phyloP scores from a whole-genome alignment of 1,284 basidiomycete genomes.

The Golubevia sp. region DNA sequence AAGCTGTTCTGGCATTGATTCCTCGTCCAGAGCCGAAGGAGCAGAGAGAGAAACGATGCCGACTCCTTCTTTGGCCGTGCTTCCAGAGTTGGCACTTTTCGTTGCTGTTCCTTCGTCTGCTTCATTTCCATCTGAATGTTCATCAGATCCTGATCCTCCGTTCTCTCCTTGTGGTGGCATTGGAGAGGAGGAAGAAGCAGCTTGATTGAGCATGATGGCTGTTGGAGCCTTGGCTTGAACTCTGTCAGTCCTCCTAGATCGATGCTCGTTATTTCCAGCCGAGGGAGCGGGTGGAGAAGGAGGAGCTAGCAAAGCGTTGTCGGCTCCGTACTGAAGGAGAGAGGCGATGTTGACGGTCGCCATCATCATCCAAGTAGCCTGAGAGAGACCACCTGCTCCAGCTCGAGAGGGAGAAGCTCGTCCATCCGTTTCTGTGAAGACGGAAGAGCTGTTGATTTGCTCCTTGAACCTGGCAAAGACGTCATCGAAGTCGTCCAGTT shows the following conservation, averaged over 20 bases:
- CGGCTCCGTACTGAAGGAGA: slow-evolving; percentile 85
- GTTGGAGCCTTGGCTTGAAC: slow-evolving; percentile 63
- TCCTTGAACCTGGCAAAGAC: slow-evolving; percentile 83
- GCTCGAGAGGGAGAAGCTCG: slow-evolving; percentile 53
- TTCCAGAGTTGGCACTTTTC: slow-evolving; percentile 5
- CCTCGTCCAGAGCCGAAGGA: slow-evolving; percentile 33
- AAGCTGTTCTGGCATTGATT: slow-evolving; percentile 69
- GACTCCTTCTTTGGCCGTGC: not conserved
- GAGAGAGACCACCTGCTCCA: slow-evolving; percentile 65
- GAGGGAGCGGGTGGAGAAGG: not conserved
- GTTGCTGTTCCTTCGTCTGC: slow-evolving; percentile 7
- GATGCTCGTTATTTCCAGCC: slow-evolving; percentile 61
- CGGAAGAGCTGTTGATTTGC: slow-evolving; percentile 65
- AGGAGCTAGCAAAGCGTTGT: slow-evolving; percentile 70
- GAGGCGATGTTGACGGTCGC: slow-evolving; percentile 80
- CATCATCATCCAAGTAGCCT: slow-evolving; percentile 96
- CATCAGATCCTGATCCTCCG: slow-evolving; percentile 59
- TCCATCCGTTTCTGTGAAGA: not conserved
- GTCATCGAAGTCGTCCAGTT: slow-evolving; percentile 84
- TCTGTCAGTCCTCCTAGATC: slow-evolving; percentile 46
- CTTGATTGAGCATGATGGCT: slow-evolving; percentile 10
- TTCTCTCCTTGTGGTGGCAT: not conserved
- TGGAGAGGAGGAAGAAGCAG: not conserved
- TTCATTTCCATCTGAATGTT: slow-evolving; percentile 15
- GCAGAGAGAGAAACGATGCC: slow-evolving; percentile 19